These are phyloP conservation scores for Davidsoniella neocaledoniae DNA, from an alignment of 2,329 filamentous ascomycete species.

Conservation along the genomic window DNA sequence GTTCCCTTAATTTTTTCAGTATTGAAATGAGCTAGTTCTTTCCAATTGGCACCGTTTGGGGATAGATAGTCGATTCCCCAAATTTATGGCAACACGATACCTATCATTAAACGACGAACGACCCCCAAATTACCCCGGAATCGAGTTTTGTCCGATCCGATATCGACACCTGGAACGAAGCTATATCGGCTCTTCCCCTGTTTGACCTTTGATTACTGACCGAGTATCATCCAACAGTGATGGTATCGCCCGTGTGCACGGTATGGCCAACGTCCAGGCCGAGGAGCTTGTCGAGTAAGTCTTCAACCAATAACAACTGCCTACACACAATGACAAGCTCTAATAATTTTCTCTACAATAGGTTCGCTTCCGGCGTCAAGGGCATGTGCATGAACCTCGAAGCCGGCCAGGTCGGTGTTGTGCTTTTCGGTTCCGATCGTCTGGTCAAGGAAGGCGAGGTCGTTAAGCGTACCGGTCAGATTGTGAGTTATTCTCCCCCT, in stretches of 20 bases:
- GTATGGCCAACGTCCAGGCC: conserved; percentile 99
- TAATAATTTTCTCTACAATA: conserved; percentile 21
- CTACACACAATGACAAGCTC: too few species aligned
- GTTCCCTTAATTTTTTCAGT: conserved; percentile 25
- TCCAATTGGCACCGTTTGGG: neutral
- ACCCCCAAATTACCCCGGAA: neutral
- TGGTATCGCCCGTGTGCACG: conserved; percentile 99
- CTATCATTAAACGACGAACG: neutral
- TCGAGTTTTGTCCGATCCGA: neutral
- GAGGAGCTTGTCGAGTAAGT: conserved; percentile 99
- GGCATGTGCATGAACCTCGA: conserved; percentile 99
- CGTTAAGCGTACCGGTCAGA: conserved; percentile 98
- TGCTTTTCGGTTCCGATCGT: conserved; percentile 99
- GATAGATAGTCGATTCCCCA: neutral
- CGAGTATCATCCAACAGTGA: conserved; percentile 45
- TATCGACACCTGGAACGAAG: too few species aligned
- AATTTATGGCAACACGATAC: too few species aligned
- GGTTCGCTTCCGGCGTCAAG: conserved; percentile 99
- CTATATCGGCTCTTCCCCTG: neutral
- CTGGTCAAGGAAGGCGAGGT: conserved; percentile 98
- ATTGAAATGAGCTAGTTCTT: neutral
- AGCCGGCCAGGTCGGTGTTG: conserved; percentile 99
- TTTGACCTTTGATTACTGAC: conserved; percentile 4
- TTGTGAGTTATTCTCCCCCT: conserved; percentile 47
- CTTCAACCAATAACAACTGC: conserved; percentile 5